Conservation (phyloP, 2,329 filamentous ascomycete genomes). For the Pseudogymnoascus sp. region DNA sequence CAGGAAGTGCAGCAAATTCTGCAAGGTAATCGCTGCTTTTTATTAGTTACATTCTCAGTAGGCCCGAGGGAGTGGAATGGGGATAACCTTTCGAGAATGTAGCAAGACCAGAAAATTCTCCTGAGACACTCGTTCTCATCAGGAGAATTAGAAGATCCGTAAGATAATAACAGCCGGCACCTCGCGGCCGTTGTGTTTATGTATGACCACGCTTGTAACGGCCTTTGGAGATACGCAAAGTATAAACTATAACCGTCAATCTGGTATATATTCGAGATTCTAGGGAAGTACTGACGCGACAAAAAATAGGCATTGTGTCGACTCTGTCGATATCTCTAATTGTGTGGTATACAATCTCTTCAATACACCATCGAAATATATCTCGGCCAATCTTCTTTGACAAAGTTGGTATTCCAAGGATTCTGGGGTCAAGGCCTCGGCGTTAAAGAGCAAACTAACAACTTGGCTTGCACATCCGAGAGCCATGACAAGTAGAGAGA, state of each 20-base stretch:
- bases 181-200: conserved; percentile 41
- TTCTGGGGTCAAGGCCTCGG: conserved; percentile 16
- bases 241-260: conserved; percentile 32
- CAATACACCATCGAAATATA: conserved; percentile 39
- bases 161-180: conserved; percentile 40
- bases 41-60: background rate
- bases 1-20: conserved; percentile 41
- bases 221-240: conserved; percentile 41
- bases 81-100: conserved; percentile 41
- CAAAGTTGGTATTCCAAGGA: conserved; percentile 27
- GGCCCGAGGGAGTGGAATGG: background rate
- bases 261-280: background rate
- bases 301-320: conserved; percentile 43
- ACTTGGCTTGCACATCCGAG: background rate
- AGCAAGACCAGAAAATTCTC: conserved; percentile 47
- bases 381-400: conserved; percentile 31
- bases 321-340: conserved; percentile 36
- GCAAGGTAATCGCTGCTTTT: conserved; percentile 40
- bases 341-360: conserved; percentile 39
- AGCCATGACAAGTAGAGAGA: conserved; percentile 28
- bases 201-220: conserved; percentile 44
- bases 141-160: conserved; percentile 28
- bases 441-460: conserved; percentile 19
- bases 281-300: conserved; percentile 32
- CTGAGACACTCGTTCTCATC: conserved; percentile 40